Evolutionary conservation across 2,329 filamentous ascomycete species (phyloP).

Genomic region (Apiospora kogelbergensis): DNA sequence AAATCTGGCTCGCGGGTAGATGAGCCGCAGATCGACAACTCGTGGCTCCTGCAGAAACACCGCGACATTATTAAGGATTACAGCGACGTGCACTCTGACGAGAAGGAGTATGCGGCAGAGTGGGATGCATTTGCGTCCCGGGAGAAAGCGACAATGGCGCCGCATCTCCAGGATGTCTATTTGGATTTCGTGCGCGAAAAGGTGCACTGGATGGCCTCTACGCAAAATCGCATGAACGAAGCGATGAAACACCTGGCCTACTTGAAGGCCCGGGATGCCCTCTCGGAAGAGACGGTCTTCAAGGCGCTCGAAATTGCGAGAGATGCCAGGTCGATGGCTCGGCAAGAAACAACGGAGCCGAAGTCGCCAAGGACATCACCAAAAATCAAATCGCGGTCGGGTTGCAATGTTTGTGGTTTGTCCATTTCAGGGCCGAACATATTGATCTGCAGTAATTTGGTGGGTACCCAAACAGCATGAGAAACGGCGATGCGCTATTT

Average conservation of each 20-base stretch:
- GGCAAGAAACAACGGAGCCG: slow-evolving; percentile 19
- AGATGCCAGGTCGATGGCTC: slow-evolving; percentile 35
- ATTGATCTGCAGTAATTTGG: slow-evolving; percentile 9
- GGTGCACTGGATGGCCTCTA: slow-evolving; percentile 51
- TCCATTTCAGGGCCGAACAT: slow-evolving; percentile 1
- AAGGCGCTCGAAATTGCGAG: slow-evolving; percentile 45
- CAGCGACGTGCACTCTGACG: slow-evolving; percentile 51
- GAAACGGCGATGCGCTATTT: background rate
- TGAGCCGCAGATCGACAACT: slow-evolving; percentile 44
- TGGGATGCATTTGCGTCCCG: slow-evolving; percentile 58
- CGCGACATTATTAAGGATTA: slow-evolving; percentile 58
- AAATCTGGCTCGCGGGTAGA: slow-evolving; percentile 47
- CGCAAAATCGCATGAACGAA: slow-evolving; percentile 49
- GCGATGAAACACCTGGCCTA: slow-evolving; percentile 55
- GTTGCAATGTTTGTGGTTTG: slow-evolving; percentile 9
- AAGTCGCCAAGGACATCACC: slow-evolving; percentile 21
- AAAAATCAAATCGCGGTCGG: slow-evolving; percentile 1
- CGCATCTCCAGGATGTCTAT: slow-evolving; percentile 53
- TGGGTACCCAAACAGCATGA: background rate
- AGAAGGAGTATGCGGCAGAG: slow-evolving; percentile 59
- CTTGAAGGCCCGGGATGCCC: slow-evolving; percentile 47
- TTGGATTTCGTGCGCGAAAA: slow-evolving; percentile 51
- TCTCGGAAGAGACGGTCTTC: slow-evolving; percentile 44
- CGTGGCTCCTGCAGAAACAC: slow-evolving; percentile 60
- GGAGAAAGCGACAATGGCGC: slow-evolving; percentile 50